phyloP scores from a whole-genome alignment of 2,329 filamentous ascomycete genomes.

The Monilinia aucupariae region DNA sequence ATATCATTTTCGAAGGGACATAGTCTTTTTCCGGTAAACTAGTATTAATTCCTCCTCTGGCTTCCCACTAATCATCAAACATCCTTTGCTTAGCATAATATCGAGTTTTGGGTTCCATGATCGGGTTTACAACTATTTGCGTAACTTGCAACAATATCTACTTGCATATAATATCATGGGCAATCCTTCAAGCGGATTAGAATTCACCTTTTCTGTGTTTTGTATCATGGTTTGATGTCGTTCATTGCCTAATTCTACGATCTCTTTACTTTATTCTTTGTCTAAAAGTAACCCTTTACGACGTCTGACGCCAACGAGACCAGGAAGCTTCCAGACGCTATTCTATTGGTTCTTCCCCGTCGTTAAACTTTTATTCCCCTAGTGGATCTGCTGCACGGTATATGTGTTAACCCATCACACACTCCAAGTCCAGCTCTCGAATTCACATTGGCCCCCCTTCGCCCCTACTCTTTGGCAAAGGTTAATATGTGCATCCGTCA shows the following conservation, averaged over 20 bases:
- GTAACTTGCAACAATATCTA: background rate
- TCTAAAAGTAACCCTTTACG: background rate
- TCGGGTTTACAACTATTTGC: background rate
- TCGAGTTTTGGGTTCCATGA: background rate
- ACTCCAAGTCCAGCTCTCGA: constrained; percentile 29
- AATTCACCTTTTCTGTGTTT: background rate
- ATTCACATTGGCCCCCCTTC: constrained; percentile 17
- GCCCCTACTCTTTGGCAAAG: background rate
- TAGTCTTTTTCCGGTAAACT: background rate
- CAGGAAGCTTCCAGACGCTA: too few relatives aligned
- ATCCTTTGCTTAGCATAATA: background rate
- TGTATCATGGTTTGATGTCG: background rate
- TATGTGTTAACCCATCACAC: constrained; percentile 49
- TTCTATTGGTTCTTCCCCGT: constrained; percentile 39
- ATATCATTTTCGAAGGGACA: background rate
- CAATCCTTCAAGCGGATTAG: background rate
- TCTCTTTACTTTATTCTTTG: background rate
- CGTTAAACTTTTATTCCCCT: constrained; percentile 48
- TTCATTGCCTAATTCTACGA: background rate
- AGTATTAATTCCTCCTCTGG: background rate
- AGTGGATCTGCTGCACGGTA: constrained; percentile 46
- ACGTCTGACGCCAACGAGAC: background rate
- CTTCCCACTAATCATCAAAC: background rate
- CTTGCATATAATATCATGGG: background rate
- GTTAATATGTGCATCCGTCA: constrained; percentile 5